Conservation (phyloP, 2,329 filamentous ascomycete species). For the Alternaria alternata region DNA sequence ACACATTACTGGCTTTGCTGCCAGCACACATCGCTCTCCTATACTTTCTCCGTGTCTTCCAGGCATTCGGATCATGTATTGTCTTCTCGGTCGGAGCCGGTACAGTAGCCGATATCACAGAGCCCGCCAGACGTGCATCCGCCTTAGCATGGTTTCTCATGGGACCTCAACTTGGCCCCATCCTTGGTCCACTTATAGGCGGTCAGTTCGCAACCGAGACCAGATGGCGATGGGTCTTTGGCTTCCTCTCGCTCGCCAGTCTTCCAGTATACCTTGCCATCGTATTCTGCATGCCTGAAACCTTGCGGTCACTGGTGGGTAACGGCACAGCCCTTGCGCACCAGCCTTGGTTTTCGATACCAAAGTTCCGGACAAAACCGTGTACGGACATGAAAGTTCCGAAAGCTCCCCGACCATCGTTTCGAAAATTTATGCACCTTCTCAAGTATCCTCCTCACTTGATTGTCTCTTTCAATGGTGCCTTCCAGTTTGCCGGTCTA, state of each 20-base stretch:
- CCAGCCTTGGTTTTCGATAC: conserved; percentile 38
- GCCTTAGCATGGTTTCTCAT: conserved; percentile 55
- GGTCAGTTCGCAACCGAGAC: conserved; percentile 48
- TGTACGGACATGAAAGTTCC: conserved; percentile 19
- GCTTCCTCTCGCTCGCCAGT: conserved; percentile 44
- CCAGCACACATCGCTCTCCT: conserved; percentile 52
- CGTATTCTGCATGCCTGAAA: conserved; percentile 56
- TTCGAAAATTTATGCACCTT: conserved; percentile 33
- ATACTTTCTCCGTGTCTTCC: conserved; percentile 53
- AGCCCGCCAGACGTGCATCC: conserved; percentile 51
- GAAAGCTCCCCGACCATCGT: conserved; percentile 33
- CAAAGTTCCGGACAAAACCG: conserved; percentile 34
- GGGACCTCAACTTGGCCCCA: conserved; percentile 56
- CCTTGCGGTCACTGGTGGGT: conserved; percentile 56
- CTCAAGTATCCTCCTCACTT: conserved; percentile 40
- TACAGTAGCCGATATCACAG: conserved; percentile 54
- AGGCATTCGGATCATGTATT: conserved; percentile 55
- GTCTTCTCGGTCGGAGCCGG: conserved; percentile 56
- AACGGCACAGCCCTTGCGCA: conserved; percentile 46
- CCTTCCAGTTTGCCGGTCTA: conserved; percentile 38
- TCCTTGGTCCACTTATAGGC: conserved; percentile 56
- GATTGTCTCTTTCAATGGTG: conserved; percentile 41
- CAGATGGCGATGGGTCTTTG: conserved; percentile 58
- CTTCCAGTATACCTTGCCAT: conserved; percentile 42
- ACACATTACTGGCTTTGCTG: conserved; percentile 51